Evolutionary conservation across 2,329 filamentous ascomycete species (phyloP).

Genomic region (Eutypa lata): DNA sequence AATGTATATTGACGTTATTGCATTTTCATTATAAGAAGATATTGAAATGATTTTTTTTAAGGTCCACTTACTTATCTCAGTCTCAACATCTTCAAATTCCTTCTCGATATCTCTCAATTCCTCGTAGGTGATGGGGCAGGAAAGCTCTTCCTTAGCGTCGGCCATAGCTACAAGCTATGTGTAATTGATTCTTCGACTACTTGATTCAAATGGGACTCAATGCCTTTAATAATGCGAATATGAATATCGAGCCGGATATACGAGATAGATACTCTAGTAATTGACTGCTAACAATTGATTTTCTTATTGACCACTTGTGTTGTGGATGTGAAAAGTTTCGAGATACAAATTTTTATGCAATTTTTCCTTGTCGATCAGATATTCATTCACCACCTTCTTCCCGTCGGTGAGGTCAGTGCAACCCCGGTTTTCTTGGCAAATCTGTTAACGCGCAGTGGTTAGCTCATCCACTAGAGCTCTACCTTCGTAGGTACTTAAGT

Average conservation of each 20-base stretch:
- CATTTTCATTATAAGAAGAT: too few species aligned
- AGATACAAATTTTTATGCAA: neutral
- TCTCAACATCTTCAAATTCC: slow-evolving; percentile 80
- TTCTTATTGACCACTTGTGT: too few species aligned
- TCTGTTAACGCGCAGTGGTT: too few species aligned
- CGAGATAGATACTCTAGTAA: too few species aligned
- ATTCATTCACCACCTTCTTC: neutral
- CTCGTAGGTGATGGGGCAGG: slow-evolving; percentile 59
- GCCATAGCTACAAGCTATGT: neutral
- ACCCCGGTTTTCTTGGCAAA: too few species aligned
- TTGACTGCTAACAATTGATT: too few species aligned
- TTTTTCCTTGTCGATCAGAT: neutral
- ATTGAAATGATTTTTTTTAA: too few species aligned
- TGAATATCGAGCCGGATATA: too few species aligned
- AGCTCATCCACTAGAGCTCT: too few species aligned
- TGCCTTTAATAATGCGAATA: too few species aligned
- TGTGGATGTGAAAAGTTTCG: neutral
- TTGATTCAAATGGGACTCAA: neutral
- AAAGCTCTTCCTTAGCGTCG: neutral
- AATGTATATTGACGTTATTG: too few species aligned
- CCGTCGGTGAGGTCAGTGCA: neutral
- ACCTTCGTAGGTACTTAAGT: too few species aligned
- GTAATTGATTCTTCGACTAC: neutral
- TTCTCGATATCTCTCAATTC: slow-evolving; percentile 76
- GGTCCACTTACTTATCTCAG: slow-evolving; percentile 69